Conservation (phyloP, 139 green algal species). For the Chlorella sp. region DNA sequence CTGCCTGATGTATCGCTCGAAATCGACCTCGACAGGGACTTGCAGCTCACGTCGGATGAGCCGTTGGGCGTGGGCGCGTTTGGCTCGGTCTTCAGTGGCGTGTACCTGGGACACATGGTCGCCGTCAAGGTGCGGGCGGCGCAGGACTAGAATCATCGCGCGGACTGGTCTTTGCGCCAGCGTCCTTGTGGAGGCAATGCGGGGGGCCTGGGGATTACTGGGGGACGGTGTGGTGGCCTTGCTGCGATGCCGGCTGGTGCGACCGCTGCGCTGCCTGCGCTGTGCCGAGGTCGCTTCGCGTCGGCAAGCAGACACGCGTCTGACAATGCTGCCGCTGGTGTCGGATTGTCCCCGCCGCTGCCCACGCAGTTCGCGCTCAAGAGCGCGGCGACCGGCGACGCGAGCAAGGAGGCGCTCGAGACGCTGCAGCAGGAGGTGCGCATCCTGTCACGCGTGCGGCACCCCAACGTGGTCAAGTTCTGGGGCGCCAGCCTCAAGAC, state of each 20-base stretch:
- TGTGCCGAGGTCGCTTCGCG: too few relatives aligned
- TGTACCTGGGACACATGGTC: constrained; percentile 29
- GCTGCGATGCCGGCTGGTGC: too few relatives aligned
- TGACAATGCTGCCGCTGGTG: too few relatives aligned
- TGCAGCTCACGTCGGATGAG: background rate
- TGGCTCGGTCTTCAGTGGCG: constrained; percentile 46
- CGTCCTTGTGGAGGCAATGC: too few relatives aligned
- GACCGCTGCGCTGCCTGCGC: too few relatives aligned
- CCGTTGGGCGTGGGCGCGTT: constrained; percentile 55
- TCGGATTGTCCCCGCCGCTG: too few relatives aligned
- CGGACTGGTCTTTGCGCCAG: too few relatives aligned
- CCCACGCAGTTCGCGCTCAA: constrained; percentile 7
- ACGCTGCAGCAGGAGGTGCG: constrained; percentile 30
- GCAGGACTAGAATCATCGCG: too few relatives aligned
- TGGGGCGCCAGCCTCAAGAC: constrained; percentile 27
- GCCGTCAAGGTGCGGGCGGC: too few relatives aligned
- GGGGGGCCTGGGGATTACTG: too few relatives aligned
- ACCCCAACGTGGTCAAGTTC: constrained; percentile 54
- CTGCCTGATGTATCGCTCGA: constrained; percentile 19
- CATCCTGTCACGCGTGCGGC: constrained; percentile 41
- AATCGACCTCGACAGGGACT: constrained; percentile 10
- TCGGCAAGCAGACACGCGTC: too few relatives aligned
- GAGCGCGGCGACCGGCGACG: constrained; percentile 1
- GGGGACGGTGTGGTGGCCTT: too few relatives aligned
- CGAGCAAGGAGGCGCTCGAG: constrained; percentile 4